Conservation (phyloP, 2,329 filamentous ascomycete species). For the Rosellinia necatrix region DNA sequence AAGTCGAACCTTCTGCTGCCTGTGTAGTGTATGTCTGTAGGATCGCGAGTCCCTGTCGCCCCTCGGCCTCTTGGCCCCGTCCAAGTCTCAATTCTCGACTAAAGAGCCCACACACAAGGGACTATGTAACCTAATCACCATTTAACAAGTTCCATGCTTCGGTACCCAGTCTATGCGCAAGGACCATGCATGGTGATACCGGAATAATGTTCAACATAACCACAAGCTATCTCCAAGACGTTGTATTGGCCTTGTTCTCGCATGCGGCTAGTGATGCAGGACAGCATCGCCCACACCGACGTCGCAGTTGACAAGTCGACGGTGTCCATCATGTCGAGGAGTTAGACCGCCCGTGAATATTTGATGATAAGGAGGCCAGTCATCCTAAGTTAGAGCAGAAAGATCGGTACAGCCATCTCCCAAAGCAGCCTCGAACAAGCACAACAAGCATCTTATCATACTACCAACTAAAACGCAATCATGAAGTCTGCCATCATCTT, state of each 20-base stretch:
- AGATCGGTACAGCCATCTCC: background rate
- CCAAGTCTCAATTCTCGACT: no score
- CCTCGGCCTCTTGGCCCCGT: no score
- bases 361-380: background rate
- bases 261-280: background rate
- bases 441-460: background rate
- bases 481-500: background rate
- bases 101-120: no score
- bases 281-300: background rate
- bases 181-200: no score
- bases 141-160: no score
- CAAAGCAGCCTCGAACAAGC: background rate
- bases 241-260: background rate
- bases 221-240: background rate
- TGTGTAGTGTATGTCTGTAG: no score
- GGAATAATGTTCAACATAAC: background rate
- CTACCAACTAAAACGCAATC: background rate
- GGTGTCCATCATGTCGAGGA: background rate
- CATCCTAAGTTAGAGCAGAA: background rate
- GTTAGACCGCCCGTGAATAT: background rate
- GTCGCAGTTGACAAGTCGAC: background rate
- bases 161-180: no score
- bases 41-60: no score
- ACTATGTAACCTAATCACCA: no score
- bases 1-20: no score